Evolutionary conservation across 75 land plant species (phyloP), one percentile per base, ranked within the genome.

Genomic region (Isoetes taiwanensis): DNA sequence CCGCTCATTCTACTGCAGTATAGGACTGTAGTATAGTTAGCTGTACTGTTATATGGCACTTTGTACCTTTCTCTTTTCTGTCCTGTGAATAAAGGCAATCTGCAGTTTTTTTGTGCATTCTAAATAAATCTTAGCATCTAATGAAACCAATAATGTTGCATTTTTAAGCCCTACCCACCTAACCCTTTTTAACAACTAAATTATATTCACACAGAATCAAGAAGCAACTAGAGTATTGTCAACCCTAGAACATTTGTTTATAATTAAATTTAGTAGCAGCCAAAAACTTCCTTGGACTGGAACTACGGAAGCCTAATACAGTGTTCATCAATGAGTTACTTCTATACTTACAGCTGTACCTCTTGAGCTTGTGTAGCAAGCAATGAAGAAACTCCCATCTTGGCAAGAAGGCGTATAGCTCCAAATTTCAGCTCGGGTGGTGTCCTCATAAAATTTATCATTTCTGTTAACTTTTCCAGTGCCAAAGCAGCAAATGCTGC

Each of bases 401-500:
- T 80, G 27, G 75, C 57, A 59, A 86, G 76, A 43, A 74, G 65
- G 43, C 63, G 74, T 17, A 64, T 59, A 30, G 76, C 97, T 46
- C 71, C 76, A 32, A 71, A 27, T 57, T 59, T 79, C 31, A 78
- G 34, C 24, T 59, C 34, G 16, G 59, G 39, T 9, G 67, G 28
- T 39, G 70, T 62, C 31, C 54, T 39, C 54, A 66, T 55, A 11
- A 74, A 66, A 32, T 63, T 43, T 28, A 73, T 25, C 32, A 85
- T 54, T 2, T 66, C 69, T 33, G 72, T 43, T 46, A 82, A 50
- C 27, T 71, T 68, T 69, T 69, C 77, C 32, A 82, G 63, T 34
- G 76, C 37, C 59, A 71, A 39, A 46, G 43, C 65, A 17, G 96
- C 71, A 73, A 80, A 90, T 52, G 72, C 69, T 65, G 65, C 62